Base-by-base conservation (phyloP, 148 eudicot species). In the Rhododendron ferrugineum region DNA sequence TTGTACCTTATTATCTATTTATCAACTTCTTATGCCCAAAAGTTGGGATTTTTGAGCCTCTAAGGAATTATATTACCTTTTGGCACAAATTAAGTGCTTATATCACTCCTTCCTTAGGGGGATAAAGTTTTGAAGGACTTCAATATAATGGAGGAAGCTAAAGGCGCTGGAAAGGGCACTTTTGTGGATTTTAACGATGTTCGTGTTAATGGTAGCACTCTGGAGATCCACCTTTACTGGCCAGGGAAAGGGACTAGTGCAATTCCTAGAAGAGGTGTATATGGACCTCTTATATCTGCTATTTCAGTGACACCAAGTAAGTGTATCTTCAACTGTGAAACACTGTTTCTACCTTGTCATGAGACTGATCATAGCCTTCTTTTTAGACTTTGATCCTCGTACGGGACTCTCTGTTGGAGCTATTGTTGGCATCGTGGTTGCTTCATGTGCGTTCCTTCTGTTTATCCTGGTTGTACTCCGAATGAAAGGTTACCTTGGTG, bases 221-320 rank as follows among this genome's bases (percentile, higher is more conserved):
- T 96, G 79, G 97, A 92, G 89, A 91, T 96, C 84, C 90, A 90
- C 89, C 85, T 94, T 72, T 96, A 93, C 89, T 96, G 98, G 98
- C 83, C 90, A 23, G 99, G 98, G 47, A 91, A 92, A 90, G 98
- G 99, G 64, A 96, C 98, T n/a, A 96, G 88, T 9, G 86, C 92
- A 62, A 74, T 96, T 89, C 99, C 98, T 49, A 56, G 30, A n/a
- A 86, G 94, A 88, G 91, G 93, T 56, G 92, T 90, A 79, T 93
- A 96, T 85, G 98, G 98, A 62, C 98, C 98, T 83, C 94, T 94
- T 80, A 90, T 96, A 90, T 96, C 98, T 73, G 98, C 94, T 78
- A 96, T 96, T 83, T 76, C 95, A 11, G 92, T 96, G 72, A 96
- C 95, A 85, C 98, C 98, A 28, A 94, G 99, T 96, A 82, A 91